A percentile compares a stretch with the other conserved stretches of the same genome.
phyloP scores from a whole-genome alignment of 257 asterid species.

The Nicotiana noctiflora region DNA sequence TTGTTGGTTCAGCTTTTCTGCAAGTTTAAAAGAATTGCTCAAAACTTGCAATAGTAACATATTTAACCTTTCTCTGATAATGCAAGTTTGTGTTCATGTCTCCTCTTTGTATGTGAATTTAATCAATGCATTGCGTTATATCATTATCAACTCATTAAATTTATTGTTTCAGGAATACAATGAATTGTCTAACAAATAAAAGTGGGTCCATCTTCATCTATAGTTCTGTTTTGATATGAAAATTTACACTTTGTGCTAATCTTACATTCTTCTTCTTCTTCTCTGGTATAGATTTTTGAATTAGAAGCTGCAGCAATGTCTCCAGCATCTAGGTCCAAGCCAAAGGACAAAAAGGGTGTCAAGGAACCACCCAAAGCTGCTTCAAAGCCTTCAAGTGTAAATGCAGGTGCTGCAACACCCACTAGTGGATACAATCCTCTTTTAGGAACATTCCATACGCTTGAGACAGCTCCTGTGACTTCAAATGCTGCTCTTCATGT shows the following conservation, averaged over 20 bases:
- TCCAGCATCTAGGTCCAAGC: slow-evolving; percentile 68
- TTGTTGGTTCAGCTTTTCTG: background rate
- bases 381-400: slow-evolving; percentile 52
- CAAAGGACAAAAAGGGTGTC: slow-evolving; percentile 72
- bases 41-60: background rate
- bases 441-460: slow-evolving; percentile 64
- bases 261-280: background rate
- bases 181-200: background rate
- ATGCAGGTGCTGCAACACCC: slow-evolving; percentile 42
- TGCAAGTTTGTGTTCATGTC: background rate
- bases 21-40: background rate
- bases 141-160: background rate
- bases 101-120: background rate
- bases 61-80: background rate
- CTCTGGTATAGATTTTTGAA: slow-evolving; percentile 24
- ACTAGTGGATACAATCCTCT: slow-evolving; percentile 86
- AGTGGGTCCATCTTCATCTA: background rate
- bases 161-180: background rate
- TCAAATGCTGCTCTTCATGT: slow-evolving; percentile 46
- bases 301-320: slow-evolving; percentile 49
- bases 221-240: background rate
- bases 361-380: slow-evolving; percentile 66
- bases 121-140: background rate
- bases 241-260: background rate
- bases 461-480: slow-evolving; percentile 60